Evolutionary conservation across 2,329 filamentous ascomycete species (phyloP).

Genomic region (Epichloe amarillans): DNA sequence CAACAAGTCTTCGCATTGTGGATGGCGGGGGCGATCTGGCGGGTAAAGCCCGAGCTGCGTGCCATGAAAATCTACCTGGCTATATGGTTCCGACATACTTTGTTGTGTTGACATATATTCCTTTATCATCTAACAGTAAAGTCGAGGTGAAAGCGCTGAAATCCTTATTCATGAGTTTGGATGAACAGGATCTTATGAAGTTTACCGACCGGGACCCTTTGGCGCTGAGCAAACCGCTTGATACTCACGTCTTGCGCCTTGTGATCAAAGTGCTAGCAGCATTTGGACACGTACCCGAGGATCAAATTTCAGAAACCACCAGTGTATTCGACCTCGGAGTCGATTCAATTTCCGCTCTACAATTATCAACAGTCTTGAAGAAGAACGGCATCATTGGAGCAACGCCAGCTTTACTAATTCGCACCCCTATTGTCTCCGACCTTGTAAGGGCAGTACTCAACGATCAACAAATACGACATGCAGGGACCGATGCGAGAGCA

Average conservation of each 20-base stretch:
- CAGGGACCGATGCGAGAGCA: conserved; percentile 23
- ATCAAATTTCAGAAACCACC: conserved; percentile 36
- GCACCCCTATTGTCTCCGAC: conserved; percentile 37
- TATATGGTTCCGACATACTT: conserved; percentile 92
- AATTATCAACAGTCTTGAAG: conserved; percentile 52
- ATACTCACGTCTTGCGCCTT: conserved; percentile 25
- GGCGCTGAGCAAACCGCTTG: conserved; percentile 16
- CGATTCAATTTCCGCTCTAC: conserved; percentile 74
- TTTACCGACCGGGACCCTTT: conserved; percentile 26
- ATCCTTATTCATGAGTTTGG: conserved; percentile 48
- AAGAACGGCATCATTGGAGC: conserved; percentile 45
- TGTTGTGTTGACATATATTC: conserved; percentile 56
- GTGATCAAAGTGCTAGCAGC: conserved; percentile 42
- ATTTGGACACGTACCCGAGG: conserved; percentile 32
- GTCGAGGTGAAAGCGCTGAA: conserved; percentile 61
- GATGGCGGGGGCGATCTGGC: conserved; percentile 25
- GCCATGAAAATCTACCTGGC: conserved; percentile 53
- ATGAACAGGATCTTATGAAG: conserved; percentile 46
- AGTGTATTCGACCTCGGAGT: conserved; percentile 79
- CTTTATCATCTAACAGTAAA: conserved; percentile 82
- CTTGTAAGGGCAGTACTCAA: conserved; percentile 27
- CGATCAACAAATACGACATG: not conserved
- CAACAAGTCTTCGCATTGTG: conserved; percentile 11
- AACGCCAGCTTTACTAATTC: conserved; percentile 55
- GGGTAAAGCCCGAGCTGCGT: conserved; percentile 43